phyloP scores from a whole-genome alignment of 768 basidiomycete species.

The Tylopilus felleus region DNA sequence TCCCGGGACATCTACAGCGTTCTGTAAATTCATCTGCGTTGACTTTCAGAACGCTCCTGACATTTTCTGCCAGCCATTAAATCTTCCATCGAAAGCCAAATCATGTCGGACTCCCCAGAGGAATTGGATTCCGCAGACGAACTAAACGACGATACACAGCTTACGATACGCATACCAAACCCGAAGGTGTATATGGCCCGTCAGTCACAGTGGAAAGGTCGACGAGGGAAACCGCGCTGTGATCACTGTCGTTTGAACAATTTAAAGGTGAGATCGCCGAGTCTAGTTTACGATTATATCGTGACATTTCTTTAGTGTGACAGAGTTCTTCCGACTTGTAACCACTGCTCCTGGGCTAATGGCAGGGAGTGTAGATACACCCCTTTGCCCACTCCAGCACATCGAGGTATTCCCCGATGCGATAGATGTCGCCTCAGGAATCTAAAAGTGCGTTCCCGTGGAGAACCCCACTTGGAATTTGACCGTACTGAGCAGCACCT shows the following conservation, averaged over 20 bases:
- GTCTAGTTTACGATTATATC: slow-evolving; percentile 1
- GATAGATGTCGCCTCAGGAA: slow-evolving; percentile 67
- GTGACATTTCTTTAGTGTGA: slow-evolving; percentile 50
- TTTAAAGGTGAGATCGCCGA: slow-evolving; percentile 52
- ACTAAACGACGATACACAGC: slow-evolving; percentile 46
- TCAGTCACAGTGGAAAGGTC: slow-evolving; percentile 72
- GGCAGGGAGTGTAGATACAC: slow-evolving; percentile 70
- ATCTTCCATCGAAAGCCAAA: slow-evolving; percentile 9
- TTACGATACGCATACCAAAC: slow-evolving; percentile 66
- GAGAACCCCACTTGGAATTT: neutral
- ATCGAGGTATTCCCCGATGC: slow-evolving; percentile 70
- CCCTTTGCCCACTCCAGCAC: slow-evolving; percentile 70
- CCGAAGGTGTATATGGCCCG: slow-evolving; percentile 64
- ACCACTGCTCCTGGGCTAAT: slow-evolving; percentile 65
- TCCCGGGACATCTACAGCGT: neutral
- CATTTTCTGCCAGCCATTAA: slow-evolving; percentile 18
- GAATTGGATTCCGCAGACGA: slow-evolving; percentile 40
- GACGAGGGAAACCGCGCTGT: slow-evolving; percentile 71
- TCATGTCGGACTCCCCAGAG: slow-evolving; percentile 37
- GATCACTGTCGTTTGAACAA: slow-evolving; percentile 72
- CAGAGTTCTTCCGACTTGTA: slow-evolving; percentile 65
- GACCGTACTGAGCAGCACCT: slow-evolving; percentile 1
- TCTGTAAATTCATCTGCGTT: slow-evolving; percentile 5
- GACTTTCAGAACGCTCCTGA: slow-evolving; percentile 1
- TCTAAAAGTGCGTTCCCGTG: slow-evolving; percentile 50